Evolutionary conservation across 2,329 filamentous ascomycete species (phyloP).

Genomic region (Penicillium brevicompactum): DNA sequence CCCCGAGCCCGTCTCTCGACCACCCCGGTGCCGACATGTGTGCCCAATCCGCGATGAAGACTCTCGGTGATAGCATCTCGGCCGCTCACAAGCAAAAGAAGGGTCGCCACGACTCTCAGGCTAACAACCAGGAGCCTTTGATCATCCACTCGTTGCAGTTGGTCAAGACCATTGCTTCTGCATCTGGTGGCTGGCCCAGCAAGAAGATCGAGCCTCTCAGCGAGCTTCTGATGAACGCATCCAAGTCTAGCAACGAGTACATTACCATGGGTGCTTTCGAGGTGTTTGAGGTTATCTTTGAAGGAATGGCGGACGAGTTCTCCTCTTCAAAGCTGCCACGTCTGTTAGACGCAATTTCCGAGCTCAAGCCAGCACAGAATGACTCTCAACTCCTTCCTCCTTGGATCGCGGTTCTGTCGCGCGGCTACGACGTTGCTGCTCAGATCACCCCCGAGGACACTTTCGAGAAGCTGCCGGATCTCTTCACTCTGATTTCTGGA

Average conservation of each 20-base stretch:
- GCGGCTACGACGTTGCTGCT: slow-evolving; percentile 90
- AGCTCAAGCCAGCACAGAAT: slow-evolving; percentile 86
- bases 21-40: slow-evolving; percentile 97
- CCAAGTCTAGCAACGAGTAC: slow-evolving; percentile 88
- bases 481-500: slow-evolving; percentile 76
- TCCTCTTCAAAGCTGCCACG: slow-evolving; percentile 87
- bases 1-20: slow-evolving; percentile 87
- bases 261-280: slow-evolving; percentile 96
- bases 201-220: slow-evolving; percentile 92
- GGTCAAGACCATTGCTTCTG: slow-evolving; percentile 83
- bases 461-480: slow-evolving; percentile 82
- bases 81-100: slow-evolving; percentile 70
- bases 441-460: slow-evolving; percentile 88
- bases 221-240: slow-evolving; percentile 84
- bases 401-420: slow-evolving; percentile 93
- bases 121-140: slow-evolving; percentile 70
- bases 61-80: slow-evolving; percentile 71
- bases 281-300: slow-evolving; percentile 96
- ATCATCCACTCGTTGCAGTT: slow-evolving; percentile 91
- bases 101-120: slow-evolving; percentile 41
- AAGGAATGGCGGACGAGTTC: slow-evolving; percentile 82
- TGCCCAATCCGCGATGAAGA: slow-evolving; percentile 83
- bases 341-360: slow-evolving; percentile 86
- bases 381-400: slow-evolving; percentile 93
- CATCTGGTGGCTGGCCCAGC: slow-evolving; percentile 92